These are phyloP conservation scores for Diplodia scrobiculata DNA, from an alignment of 2,329 filamentous ascomycete genomes.

Conservation along the genomic window DNA sequence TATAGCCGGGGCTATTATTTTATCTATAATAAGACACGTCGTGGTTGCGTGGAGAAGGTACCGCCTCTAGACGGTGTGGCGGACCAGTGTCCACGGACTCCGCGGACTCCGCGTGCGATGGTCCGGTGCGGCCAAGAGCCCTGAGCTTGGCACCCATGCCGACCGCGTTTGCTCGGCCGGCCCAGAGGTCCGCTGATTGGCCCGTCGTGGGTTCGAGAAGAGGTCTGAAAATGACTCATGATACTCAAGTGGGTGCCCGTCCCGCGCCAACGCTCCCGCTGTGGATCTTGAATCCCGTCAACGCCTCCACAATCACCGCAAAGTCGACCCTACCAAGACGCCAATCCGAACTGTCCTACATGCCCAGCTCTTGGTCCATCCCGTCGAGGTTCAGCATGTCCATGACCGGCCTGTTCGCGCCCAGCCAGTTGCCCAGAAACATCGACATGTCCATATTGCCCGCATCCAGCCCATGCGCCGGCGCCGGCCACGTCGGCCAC, in stretches of 20 bases:
- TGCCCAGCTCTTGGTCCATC: background rate
- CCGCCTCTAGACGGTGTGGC: background rate
- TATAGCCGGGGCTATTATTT: background rate
- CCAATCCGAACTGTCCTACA: background rate
- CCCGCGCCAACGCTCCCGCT: background rate
- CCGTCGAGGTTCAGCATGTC: constrained; percentile 19
- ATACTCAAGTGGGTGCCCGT: background rate
- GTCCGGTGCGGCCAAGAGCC: background rate
- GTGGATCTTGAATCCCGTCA: background rate
- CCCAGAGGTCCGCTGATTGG: background rate
- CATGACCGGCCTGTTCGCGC: constrained; percentile 16
- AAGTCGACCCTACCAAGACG: background rate
- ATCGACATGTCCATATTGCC: constrained; percentile 22
- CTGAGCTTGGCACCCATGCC: background rate
- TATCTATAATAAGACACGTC: background rate
- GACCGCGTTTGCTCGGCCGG: background rate
- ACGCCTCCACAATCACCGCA: background rate
- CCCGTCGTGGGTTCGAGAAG: background rate
- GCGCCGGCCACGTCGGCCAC: constrained; percentile 8
- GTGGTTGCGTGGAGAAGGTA: background rate
- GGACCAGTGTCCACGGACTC: background rate
- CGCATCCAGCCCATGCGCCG: background rate
- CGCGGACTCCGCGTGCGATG: background rate
- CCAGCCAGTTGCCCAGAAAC: constrained; percentile 24
- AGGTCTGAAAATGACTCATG: background rate